A percentile compares a stretch with the other conserved stretches of the same genome.
These are phyloP conservation scores for Coelastrella sp. DNA, from an alignment of 139 green algal species.

Conservation along the genomic window DNA sequence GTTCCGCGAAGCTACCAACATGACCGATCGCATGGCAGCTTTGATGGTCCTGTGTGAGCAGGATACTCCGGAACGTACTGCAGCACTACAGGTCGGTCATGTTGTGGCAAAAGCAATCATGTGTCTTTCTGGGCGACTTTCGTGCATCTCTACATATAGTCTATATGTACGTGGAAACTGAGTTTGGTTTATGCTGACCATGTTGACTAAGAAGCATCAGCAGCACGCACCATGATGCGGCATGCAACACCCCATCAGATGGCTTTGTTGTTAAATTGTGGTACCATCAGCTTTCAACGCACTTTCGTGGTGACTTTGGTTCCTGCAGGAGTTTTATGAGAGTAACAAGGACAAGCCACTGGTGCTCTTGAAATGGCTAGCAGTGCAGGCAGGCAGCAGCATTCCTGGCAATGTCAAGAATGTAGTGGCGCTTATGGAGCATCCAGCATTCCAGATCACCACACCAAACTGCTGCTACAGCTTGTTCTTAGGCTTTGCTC, in stretches of 20 bases:
- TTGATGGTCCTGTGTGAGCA: constrained; percentile 78
- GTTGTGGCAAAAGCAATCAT: no score
- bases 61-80: constrained; percentile 61
- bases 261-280: no score
- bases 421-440: constrained; percentile 79
- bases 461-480: constrained; percentile 95
- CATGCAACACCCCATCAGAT: no score
- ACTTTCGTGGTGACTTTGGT: no score
- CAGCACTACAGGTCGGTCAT: constrained; percentile 59
- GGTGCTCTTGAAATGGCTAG: constrained; percentile 95
- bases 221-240: no score
- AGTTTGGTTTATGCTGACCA: no score
- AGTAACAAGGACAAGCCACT: constrained; percentile 91
- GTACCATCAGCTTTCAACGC: no score
- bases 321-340: constrained; percentile 78
- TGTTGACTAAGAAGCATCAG: no score
- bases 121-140: no score
- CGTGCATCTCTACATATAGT: no score
- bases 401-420: constrained; percentile 82
- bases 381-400: constrained; percentile 80
- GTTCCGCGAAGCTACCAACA: constrained; percentile 88
- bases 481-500: constrained; percentile 85
- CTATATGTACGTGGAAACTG: not conserved
- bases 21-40: constrained; percentile 95
- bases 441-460: constrained; percentile 90